Evolutionary conservation across 495 filamentous ascomycete genomes (phyloP), one percentile per base, ranked within the genome.

Genomic region (Penicillium argentinense): DNA sequence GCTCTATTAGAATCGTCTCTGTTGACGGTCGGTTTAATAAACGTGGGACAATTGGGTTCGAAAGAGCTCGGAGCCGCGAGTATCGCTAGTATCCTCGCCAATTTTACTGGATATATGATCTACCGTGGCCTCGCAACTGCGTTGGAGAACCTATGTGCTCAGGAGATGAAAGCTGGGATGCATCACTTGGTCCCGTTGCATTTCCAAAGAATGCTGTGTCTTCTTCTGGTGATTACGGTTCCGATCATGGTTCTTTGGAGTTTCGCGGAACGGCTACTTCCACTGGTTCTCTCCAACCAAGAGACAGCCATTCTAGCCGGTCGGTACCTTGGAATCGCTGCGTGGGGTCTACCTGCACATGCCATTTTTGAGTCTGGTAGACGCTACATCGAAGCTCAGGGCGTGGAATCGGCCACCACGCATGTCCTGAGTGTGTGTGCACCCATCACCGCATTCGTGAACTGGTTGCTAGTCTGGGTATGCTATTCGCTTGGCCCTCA

Each of bases 381-480:
- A n/a, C 14, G 33, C 2, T 36, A 36, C 33, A 36, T 36, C 12
- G 16, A 36, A 9, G 33, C 33, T 2, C 33, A 36, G 33, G 33
- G 33, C 11, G 33, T 36, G 14, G 18, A 36, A 16, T 36, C 33
- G 2, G 33, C 33, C 18, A 19, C 33, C 7, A 11, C 33, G 11
- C 21, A 36, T 36, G 33, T 36, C 5, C n/a, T 36, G 17, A 12
- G 33, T 21, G 33, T 36, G 3, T 36, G 33, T 3, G 33, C 33
- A 12, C 33, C 33, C 21, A 11, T 36, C 5, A 36, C 18, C 21
- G 33, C 33, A 3, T 36, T 36, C 21, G 3, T 36, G 1, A 36
- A 36, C n/a, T 36, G 33, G 33, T 21, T 36, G 16, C 21, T 36
- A 4, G 33, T 36, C 21, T 36, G 33, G 33, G 33, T 36, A 36